Evolutionary conservation across 768 basidiomycete genomes (phyloP).

Genomic region (Leccinum truebloodii): DNA sequence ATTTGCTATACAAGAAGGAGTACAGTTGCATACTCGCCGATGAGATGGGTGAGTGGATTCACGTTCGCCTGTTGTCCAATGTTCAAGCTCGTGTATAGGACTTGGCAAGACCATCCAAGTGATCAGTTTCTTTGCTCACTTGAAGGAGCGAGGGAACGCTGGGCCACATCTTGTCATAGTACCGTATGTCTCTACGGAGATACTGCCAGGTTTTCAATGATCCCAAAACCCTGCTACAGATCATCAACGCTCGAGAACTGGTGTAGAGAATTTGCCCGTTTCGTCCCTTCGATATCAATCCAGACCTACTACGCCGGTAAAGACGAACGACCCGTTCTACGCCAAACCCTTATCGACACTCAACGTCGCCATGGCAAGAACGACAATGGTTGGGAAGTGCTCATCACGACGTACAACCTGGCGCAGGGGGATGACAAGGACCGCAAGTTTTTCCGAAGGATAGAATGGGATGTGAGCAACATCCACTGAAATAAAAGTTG

Average conservation of each 20-base stretch:
- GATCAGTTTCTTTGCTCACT: constrained; percentile 91
- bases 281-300: constrained; percentile 82
- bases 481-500: not conserved
- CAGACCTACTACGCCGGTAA: constrained; percentile 95
- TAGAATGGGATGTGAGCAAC: constrained; percentile 85
- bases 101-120: constrained; percentile 99
- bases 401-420: constrained; percentile 95
- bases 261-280: constrained; percentile 93
- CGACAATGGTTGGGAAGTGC: constrained; percentile 81
- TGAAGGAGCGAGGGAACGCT: constrained; percentile 73
- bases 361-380: constrained; percentile 47
- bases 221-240: constrained; percentile 39
- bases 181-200: constrained; percentile 60
- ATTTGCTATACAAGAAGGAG: constrained; percentile 75
- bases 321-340: constrained; percentile 73
- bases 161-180: constrained; percentile 95
- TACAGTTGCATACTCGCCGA: constrained; percentile 96
- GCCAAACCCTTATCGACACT: constrained; percentile 69
- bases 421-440: constrained; percentile 87
- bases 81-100: constrained; percentile 46
- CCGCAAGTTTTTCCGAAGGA: constrained; percentile 87
- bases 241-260: constrained; percentile 98
- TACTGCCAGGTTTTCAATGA: constrained; percentile 2
- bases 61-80: not conserved
- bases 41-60: constrained; percentile 83